Conservation (phyloP, 1,139 yeast species). For the Geotrichum restrictum region DNA sequence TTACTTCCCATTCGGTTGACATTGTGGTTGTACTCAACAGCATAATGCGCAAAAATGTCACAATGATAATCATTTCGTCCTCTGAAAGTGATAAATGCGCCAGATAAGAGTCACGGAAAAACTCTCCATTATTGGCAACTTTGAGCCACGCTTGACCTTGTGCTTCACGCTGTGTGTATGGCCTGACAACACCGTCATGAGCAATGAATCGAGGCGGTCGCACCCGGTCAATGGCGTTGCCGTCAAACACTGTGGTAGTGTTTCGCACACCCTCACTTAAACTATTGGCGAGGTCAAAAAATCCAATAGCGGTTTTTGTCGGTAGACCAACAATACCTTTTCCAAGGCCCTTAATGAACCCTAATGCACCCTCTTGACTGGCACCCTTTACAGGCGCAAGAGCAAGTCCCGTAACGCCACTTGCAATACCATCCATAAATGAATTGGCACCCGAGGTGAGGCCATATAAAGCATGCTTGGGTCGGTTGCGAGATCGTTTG, state of each 20-base stretch:
- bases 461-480: slow-evolving; percentile 86
- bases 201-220: slow-evolving; percentile 77
- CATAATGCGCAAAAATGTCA: slow-evolving; percentile 68
- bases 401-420: slow-evolving; percentile 89
- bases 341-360: slow-evolving; percentile 90
- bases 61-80: slow-evolving; percentile 63
- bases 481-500: slow-evolving; percentile 69
- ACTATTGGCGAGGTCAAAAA: slow-evolving; percentile 88
- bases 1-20: slow-evolving; percentile 61
- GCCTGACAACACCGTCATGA: slow-evolving; percentile 63
- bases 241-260: slow-evolving; percentile 87
- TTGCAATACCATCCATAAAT: slow-evolving; percentile 76
- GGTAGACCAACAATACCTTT: slow-evolving; percentile 94
- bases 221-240: slow-evolving; percentile 71
- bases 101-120: slow-evolving; percentile 65
- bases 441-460: slow-evolving; percentile 85
- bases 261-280: slow-evolving; percentile 91
- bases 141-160: slow-evolving; percentile 94
- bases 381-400: slow-evolving; percentile 90
- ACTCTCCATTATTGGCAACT: slow-evolving; percentile 74
- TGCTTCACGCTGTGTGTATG: slow-evolving; percentile 78
- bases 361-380: slow-evolving; percentile 74
- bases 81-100: slow-evolving; percentile 85
- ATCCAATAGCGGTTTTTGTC: slow-evolving; percentile 92
- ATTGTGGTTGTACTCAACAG: slow-evolving; percentile 63